A percentile compares a stretch with the other conserved stretches of the same genome.
phyloP scores from a whole-genome alignment of 1,139 yeast species.

The Candida glucosophila region DNA sequence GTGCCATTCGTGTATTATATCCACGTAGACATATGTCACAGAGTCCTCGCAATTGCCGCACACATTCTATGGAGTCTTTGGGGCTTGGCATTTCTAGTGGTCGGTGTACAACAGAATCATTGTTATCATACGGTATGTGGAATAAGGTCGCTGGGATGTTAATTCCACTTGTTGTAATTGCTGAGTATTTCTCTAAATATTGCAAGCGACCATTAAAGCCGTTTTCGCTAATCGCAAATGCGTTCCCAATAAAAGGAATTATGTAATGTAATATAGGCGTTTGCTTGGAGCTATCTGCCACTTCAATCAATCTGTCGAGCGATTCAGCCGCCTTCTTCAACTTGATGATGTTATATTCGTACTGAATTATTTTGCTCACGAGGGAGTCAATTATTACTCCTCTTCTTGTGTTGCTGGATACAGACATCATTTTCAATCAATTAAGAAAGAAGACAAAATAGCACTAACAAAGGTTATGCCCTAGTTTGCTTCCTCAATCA shows the following conservation, averaged over 20 bases:
- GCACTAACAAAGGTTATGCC: too few relatives aligned
- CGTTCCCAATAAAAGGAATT: slow-evolving; percentile 31
- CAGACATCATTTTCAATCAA: too few relatives aligned
- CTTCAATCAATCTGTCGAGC: slow-evolving; percentile 8
- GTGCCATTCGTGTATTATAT: slow-evolving; percentile 38
- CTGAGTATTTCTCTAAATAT: slow-evolving; percentile 30
- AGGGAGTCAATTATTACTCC: slow-evolving; percentile 16
- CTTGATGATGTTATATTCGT: slow-evolving; percentile 30
- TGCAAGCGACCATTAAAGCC: slow-evolving; percentile 36
- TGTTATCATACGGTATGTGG: slow-evolving; percentile 34
- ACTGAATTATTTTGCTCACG: slow-evolving; percentile 33
- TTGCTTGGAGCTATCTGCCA: slow-evolving; percentile 2
- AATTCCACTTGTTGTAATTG: slow-evolving; percentile 23
- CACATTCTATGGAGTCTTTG: slow-evolving; percentile 22
- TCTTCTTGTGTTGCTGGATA: too few relatives aligned
- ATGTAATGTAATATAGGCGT: slow-evolving; percentile 30
- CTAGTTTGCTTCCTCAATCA: too few relatives aligned
- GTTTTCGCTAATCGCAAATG: slow-evolving; percentile 43
- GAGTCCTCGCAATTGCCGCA: slow-evolving; percentile 27
- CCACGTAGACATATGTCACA: slow-evolving; percentile 35
- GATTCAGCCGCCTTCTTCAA: slow-evolving; percentile 15
- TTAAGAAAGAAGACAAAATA: too few relatives aligned
- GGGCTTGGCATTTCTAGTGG: slow-evolving; percentile 22
- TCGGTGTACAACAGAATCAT: slow-evolving; percentile 22
- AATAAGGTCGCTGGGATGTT: slow-evolving; percentile 27